Base-by-base conservation (phyloP, 257 asterid species). In the Solanum habrochaites region DNA sequence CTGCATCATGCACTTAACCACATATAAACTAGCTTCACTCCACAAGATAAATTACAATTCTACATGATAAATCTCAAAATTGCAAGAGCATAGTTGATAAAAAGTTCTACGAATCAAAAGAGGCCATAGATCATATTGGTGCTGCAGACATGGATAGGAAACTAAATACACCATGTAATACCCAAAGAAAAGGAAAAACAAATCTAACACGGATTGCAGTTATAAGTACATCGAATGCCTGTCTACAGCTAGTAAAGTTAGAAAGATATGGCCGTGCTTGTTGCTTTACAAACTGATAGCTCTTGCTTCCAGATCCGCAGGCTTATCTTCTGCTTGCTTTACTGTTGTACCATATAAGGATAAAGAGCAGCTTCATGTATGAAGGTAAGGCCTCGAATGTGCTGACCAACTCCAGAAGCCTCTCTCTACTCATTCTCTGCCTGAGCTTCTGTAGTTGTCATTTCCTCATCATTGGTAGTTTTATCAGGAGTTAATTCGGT, bases 401-500 rank as follows among this genome's bases (percentile, higher is more conserved):
- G 39, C 14, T 45, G 42, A 80, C 67, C 16, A 31, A 78, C 11
- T 15, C 35, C 42, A 52, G 69, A 11, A 16, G 37, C 16, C 4
- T 20, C 69, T 23, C 84, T 43, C 25, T 77, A 69, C 85, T 86
- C 91, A 60, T 73, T 85, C 39, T 90, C 94, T 15, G 88, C 71
- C 89, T 88, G 49, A 77, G 73, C 92, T 91, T 91, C 92, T 58
- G 56, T 85, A 42, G 90, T 78, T 67, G 85, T 70, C 40, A 39
- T 47, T 72, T 37, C 94, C 29, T 92, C 94, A 8, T 88, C 90
- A 60, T 47, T 87, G 32, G 82, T 88, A 60, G 27, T 87, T 9
- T 69, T 81, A 47, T 88, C 91, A 82, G 90, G 78, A 86, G 83
- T 90, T 49, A 85, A 27, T 64, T 69, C 95, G n/a, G 91, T 73